These are phyloP conservation scores for Ogataea methylovora DNA, from an alignment of 805 yeast species.

Conservation along the genomic window DNA sequence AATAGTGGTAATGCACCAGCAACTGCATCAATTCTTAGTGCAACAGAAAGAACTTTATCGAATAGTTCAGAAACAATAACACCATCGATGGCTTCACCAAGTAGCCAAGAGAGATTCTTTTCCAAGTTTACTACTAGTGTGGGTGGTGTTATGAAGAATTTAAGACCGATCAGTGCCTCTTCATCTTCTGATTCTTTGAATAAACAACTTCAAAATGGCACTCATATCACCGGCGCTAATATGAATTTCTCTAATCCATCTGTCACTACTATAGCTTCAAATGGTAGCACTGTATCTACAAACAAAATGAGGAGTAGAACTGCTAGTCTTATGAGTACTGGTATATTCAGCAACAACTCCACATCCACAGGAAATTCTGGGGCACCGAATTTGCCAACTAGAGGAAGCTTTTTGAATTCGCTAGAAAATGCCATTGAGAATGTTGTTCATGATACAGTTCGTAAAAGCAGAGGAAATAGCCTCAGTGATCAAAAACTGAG, in stretches of 20 bases:
- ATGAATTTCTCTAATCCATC: background rate
- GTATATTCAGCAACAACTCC: conserved; percentile 11
- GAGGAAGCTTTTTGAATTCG: conserved; percentile 14
- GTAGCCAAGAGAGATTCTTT: conserved; percentile 19
- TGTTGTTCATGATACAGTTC: conserved; percentile 6
- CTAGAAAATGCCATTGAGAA: conserved; percentile 26
- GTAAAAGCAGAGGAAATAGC: conserved; percentile 22
- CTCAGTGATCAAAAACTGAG: conserved; percentile 1
- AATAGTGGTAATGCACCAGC: background rate
- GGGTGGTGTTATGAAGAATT: conserved; percentile 28
- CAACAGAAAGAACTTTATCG: background rate
- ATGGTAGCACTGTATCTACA: background rate
- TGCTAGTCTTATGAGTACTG: conserved; percentile 20
- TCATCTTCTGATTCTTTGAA: conserved; percentile 24
- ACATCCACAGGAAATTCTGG: background rate
- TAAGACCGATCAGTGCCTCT: conserved; percentile 25
- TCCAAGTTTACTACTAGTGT: conserved; percentile 23
- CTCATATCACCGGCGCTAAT: background rate
- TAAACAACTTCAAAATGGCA: conserved; percentile 6
- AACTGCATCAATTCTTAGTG: background rate
- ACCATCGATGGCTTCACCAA: conserved; percentile 9
- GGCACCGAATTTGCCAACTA: background rate
- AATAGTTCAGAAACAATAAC: conserved; percentile 6
- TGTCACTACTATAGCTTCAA: background rate
- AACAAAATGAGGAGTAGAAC: conserved; percentile 23